Evolutionary conservation across 306 rosid genomes (phyloP).

Genomic region (Cicer yamashitae): DNA sequence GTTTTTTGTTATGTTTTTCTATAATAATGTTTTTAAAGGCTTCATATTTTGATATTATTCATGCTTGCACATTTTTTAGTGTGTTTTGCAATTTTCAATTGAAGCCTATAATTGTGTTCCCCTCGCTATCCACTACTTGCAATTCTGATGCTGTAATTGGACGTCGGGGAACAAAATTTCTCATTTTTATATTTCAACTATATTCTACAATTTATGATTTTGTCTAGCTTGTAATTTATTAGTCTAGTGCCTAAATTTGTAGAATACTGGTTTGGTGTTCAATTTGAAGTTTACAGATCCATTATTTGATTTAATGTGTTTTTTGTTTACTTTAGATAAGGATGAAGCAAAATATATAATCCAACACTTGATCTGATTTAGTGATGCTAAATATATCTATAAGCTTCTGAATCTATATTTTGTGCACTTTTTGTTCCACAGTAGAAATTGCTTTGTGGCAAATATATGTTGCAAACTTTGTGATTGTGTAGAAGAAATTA

Average conservation of each 20-base stretch:
- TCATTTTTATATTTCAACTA: too few relatives aligned
- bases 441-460: too few relatives aligned
- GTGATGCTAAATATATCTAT: slow-evolving; percentile 35
- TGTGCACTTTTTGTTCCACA: too few relatives aligned
- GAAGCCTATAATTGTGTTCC: slow-evolving; percentile 63
- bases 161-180: slow-evolving; percentile 75
- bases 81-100: slow-evolving; percentile 34
- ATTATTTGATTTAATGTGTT: neutral
- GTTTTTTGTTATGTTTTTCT: too few relatives aligned
- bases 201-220: too few relatives aligned
- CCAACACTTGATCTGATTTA: slow-evolving; percentile 59
- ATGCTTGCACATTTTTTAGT: slow-evolving; percentile 30
- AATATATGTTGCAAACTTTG: too few relatives aligned
- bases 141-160: slow-evolving; percentile 53
- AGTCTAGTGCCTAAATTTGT: too few relatives aligned
- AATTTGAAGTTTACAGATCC: too few relatives aligned
- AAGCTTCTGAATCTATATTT: slow-evolving; percentile 49
- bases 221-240: too few relatives aligned
- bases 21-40: slow-evolving; percentile 2
- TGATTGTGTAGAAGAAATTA: too few relatives aligned
- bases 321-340: neutral
- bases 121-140: slow-evolving; percentile 77
- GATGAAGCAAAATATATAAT: slow-evolving; percentile 52
- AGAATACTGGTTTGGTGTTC: too few relatives aligned
- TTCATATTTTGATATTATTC: neutral